Evolutionary conservation across 192 early-diverging fungal species (phyloP), one percentile per base, ranked within the genome.

Genomic region (Spizellomyces sp.): DNA sequence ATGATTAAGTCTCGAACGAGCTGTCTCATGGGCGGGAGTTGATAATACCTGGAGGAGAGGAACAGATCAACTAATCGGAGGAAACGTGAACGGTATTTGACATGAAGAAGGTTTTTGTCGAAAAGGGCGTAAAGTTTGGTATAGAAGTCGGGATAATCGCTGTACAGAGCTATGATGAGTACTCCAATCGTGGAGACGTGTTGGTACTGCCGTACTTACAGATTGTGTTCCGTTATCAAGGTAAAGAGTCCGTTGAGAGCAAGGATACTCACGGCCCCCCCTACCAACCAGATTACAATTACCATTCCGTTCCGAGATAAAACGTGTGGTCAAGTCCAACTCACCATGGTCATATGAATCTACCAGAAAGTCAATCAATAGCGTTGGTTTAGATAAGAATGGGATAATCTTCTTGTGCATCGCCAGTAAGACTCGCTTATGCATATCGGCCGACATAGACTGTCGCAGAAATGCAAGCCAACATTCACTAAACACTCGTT

Each of bases 81-180:
- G 84, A 98, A 97, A 56, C 96, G 85, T 8, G 96, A 91, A 17
- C 94, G 88, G 84, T 97, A 98, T 84, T 96, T 97, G 64, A 94
- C 91, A 75, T 95, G 93, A 77, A 97, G 82, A 21, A 99, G 65
- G 69, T 96, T 89, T 61, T 88, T 86, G 73, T 99, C 95, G 36
- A 99, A 86, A 58, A 99, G 79, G 48, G 86, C 84, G 71, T 99
- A 99, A 22, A 99, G 90, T 77, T 97, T 96, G 48, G 84, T 82
- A 79, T 95, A 99, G 71, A 99, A 99, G 74, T 95, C 91, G n/a
- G 96, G 96, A 72, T 99, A 99, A 82, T 97, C 95, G 22, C 91
- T 93, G 71, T 7, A 64, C 7, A 22, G 44, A 75, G 44, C 45
- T 62, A 5, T 66, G 42, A 75, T 27, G 42, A 42, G 6, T n/a